Evolutionary conservation across 2,329 filamentous ascomycete species (phyloP).

Genomic region (Diaporthe ampelina): DNA sequence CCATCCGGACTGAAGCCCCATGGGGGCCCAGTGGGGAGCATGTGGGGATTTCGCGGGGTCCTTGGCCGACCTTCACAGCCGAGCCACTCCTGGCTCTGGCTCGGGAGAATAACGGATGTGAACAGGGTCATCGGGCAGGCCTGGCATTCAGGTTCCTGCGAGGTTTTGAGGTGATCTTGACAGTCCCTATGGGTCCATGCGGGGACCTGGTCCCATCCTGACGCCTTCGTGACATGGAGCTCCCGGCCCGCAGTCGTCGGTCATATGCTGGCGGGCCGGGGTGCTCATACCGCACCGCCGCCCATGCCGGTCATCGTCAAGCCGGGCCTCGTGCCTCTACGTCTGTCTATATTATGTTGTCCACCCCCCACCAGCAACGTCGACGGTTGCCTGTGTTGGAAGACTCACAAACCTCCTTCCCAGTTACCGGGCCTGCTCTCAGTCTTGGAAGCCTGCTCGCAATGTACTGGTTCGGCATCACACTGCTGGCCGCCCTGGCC

Average conservation of each 20-base stretch:
- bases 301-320: not conserved
- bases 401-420: no score
- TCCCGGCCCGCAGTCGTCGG: not conserved
- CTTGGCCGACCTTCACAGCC: slow-evolving; percentile 18
- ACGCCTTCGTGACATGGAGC: slow-evolving; percentile 15
- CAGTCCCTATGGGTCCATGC: not conserved
- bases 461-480: slow-evolving; percentile 21
- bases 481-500: slow-evolving; percentile 32
- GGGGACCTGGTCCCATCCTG: slow-evolving; percentile 1
- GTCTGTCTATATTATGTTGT: slow-evolving; percentile 4
- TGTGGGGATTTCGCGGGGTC: slow-evolving; percentile 23
- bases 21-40: not conserved
- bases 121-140: not conserved
- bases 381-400: no score
- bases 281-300: not conserved
- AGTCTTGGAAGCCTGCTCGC: not conserved
- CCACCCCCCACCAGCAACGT: not conserved
- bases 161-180: slow-evolving; percentile 12
- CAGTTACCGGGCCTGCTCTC: not conserved
- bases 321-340: not conserved
- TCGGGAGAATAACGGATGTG: slow-evolving; percentile 3
- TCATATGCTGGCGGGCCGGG: not conserved
- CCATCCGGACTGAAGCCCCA: not conserved
- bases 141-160: not conserved
- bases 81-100: slow-evolving; percentile 14